Base-by-base conservation (phyloP, 768 basidiomycete genomes). In the Boletus tomentosulus region DNA sequence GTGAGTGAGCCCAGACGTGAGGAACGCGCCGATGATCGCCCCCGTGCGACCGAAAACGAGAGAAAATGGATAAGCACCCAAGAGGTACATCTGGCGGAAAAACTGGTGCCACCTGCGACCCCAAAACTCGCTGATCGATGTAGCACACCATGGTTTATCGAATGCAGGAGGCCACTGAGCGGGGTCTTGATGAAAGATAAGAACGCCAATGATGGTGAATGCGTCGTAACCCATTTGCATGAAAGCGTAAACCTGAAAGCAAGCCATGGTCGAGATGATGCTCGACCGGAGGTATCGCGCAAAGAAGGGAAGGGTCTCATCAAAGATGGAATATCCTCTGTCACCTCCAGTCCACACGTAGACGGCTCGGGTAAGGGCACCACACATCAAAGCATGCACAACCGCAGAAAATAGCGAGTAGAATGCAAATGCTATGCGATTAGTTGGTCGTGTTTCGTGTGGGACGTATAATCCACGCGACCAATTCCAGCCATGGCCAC, bases 401-500 rank as follows among this genome's bases (percentile, higher is more conserved):
- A 46, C 7, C 22, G 3, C 46, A 15, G 46, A 46, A 46, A 19
- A 7, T 10, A 46, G 12, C 19, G 46, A 11, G 31, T 46, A 34
- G 11, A 46, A 8, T 15, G 13, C 46, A 24, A 46, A 46, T n/a
- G 30, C n/a, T 12, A 24, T 33, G 11, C 46, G 46, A 46, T 34
- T 34, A 3, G 19, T 46, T 34, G 46, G 46, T 6, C 46, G 31
- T 46, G 31, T 34, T 1, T 46, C 46, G 5, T 7, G 31, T 5
- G 46, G 46, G 16, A 24, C 22, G 46, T 46, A 24, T 31, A 46
- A 11, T 8, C 46, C 46, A 24, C 8, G 31, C 2, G 46, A 46
- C 46, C 46, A 46, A 33, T 46, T 33, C 46, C 46, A 46, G n/a
- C 46, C 46, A 46, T 46, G 46, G 3, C 46, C 46, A 15, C 46